phyloP scores from a whole-genome alignment of 2,329 filamentous ascomycete species.

The Epichloe uncinata region DNA sequence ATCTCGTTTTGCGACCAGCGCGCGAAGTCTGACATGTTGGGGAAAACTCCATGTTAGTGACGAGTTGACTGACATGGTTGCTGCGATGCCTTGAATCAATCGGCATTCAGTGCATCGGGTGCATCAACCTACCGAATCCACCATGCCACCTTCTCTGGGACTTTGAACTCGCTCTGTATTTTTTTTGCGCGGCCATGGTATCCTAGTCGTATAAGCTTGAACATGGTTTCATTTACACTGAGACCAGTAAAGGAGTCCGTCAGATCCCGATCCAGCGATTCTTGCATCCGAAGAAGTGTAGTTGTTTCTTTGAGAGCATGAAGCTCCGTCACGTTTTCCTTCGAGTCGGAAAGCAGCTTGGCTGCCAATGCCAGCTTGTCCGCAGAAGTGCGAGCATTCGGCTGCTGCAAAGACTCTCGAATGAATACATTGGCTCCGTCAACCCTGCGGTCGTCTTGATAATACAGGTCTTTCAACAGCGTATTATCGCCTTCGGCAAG shows the following conservation, averaged over 20 bases:
- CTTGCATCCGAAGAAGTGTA: slow-evolving; percentile 72
- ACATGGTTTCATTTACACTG: slow-evolving; percentile 83
- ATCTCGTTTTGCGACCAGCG: slow-evolving; percentile 77
- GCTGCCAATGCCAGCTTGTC: slow-evolving; percentile 84
- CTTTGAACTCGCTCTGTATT: slow-evolving; percentile 82
- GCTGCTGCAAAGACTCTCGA: slow-evolving; percentile 65
- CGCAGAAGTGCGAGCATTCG: slow-evolving; percentile 52
- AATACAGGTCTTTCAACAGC: slow-evolving; percentile 88
- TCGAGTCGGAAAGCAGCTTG: slow-evolving; percentile 71
- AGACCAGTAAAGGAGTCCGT: slow-evolving; percentile 66
- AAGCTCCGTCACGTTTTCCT: slow-evolving; percentile 63
- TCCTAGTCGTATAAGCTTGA: slow-evolving; percentile 69
- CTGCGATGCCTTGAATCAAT: not conserved
- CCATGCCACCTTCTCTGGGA: slow-evolving; percentile 80
- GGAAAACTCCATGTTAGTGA: not conserved
- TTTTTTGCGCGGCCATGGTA: slow-evolving; percentile 81
- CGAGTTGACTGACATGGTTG: not conserved
- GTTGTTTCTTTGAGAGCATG: slow-evolving; percentile 67
- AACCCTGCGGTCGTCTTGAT: slow-evolving; percentile 83
- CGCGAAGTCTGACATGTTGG: slow-evolving; percentile 48
- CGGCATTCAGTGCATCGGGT: not conserved
- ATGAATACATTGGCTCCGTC: slow-evolving; percentile 84
- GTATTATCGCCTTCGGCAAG: slow-evolving; percentile 55
- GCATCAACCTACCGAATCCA: slow-evolving; percentile 52
- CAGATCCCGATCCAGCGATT: slow-evolving; percentile 73